A percentile compares a stretch with the other conserved stretches of the same genome.
These are phyloP conservation scores for Colletotrichum spaethianum DNA, from an alignment of 2,329 filamentous ascomycete genomes.

Conservation along the genomic window DNA sequence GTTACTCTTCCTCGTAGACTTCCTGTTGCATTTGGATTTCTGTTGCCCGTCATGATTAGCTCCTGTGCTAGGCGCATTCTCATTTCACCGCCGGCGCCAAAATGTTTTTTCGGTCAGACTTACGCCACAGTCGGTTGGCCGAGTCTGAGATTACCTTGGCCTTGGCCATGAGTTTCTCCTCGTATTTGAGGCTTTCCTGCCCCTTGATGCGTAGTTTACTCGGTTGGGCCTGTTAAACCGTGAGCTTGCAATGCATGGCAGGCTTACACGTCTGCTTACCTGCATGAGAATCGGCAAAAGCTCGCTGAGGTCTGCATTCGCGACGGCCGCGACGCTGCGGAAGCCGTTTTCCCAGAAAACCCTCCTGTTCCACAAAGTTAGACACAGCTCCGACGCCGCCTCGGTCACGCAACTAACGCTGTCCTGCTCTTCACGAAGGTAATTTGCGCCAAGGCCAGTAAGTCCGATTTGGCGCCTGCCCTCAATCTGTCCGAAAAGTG, in stretches of 20 bases:
- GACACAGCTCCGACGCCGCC: constrained; percentile 16
- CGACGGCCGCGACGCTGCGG: constrained; percentile 76
- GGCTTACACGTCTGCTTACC: constrained; percentile 55
- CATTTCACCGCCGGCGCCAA: constrained; percentile 7
- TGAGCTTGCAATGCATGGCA: constrained; percentile 19
- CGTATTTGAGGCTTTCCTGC: constrained; percentile 71
- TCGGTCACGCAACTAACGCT: constrained; percentile 60
- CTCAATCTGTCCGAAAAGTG: constrained; percentile 82
- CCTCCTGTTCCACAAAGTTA: constrained; percentile 49
- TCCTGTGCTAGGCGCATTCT: constrained; percentile 15
- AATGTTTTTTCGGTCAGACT: constrained; percentile 47
- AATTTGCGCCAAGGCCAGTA: constrained; percentile 79
- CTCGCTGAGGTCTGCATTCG: constrained; percentile 77
- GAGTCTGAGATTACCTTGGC: constrained; percentile 78
- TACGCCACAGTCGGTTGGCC: constrained; percentile 79
- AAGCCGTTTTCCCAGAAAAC: constrained; percentile 85
- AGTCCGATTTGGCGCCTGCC: constrained; percentile 79
- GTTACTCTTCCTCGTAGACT: constrained; percentile 58
- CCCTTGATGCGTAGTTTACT: constrained; percentile 72
- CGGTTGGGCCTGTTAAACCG: constrained; percentile 71
- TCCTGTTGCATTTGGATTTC: constrained; percentile 67
- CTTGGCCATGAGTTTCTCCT: constrained; percentile 75
- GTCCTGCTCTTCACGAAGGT: constrained; percentile 84
- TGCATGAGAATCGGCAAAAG: constrained; percentile 81
- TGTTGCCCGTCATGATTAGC: constrained; percentile 47